These are phyloP conservation scores for Persicaria maculosa DNA, from an alignment of 148 eudicot species.

Conservation along the genomic window DNA sequence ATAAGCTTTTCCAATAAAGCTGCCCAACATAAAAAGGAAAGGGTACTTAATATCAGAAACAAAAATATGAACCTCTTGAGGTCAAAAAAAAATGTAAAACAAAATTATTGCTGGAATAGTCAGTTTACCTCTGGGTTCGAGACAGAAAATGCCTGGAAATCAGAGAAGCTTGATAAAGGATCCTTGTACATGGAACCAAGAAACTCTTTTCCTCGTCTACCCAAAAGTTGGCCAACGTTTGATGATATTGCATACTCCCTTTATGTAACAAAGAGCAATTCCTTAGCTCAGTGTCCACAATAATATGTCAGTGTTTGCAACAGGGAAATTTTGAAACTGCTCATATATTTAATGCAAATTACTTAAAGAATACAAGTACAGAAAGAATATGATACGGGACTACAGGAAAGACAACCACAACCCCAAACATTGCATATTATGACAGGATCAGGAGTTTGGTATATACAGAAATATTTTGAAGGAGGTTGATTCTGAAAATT, in stretches of 20 bases:
- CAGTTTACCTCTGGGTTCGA: constrained; percentile 65
- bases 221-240: constrained; percentile 65
- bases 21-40: constrained; percentile 17
- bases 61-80: background rate
- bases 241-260: constrained; percentile 55
- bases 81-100: background rate
- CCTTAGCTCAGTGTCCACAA: background rate
- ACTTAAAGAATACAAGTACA: background rate
- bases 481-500: background rate
- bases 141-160: constrained; percentile 76
- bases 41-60: background rate
- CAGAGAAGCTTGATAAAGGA: constrained; percentile 74
- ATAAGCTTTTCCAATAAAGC: constrained; percentile 70
- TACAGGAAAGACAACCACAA: background rate
- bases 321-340: background rate
- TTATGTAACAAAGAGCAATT: background rate
- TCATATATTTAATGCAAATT: background rate
- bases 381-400: background rate
- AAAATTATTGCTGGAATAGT: background rate
- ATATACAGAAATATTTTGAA: background rate
- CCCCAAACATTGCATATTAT: background rate
- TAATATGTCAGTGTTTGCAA: background rate
- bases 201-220: constrained; percentile 56
- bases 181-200: constrained; percentile 57
- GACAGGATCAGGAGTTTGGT: background rate